phyloP scores from a whole-genome alignment of 1,284 basidiomycete species.

The Ceratorhiza oryzae-sativae region DNA sequence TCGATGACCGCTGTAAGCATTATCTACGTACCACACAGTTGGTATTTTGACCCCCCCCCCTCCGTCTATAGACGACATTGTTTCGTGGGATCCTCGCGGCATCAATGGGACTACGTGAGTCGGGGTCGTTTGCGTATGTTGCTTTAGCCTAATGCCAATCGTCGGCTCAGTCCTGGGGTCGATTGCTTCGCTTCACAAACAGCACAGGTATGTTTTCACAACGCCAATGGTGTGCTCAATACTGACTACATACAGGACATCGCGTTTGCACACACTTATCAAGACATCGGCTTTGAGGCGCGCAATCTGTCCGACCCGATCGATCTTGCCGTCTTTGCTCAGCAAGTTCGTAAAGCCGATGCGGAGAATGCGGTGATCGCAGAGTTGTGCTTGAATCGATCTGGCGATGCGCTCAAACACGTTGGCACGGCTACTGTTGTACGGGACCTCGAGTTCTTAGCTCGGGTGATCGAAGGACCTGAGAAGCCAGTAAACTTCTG shows the following conservation, averaged over 20 bases:
- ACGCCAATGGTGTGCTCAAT: background rate
- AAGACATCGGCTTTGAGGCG: conserved; percentile 44
- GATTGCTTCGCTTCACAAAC: conserved; percentile 47
- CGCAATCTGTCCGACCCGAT: conserved; percentile 45
- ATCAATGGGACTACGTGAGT: conserved; percentile 47
- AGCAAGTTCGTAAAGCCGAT: conserved; percentile 44
- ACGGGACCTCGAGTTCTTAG: conserved; percentile 46
- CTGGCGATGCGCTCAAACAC: conserved; percentile 45
- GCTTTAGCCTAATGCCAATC: background rate
- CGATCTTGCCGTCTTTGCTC: conserved; percentile 43
- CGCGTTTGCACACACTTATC: conserved; percentile 44
- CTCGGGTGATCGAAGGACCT: conserved; percentile 44
- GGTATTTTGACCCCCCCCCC: background rate
- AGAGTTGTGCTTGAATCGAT: conserved; percentile 44
- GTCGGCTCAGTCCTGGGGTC: conserved; percentile 44
- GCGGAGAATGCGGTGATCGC: conserved; percentile 45
- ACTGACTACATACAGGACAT: conserved; percentile 40
- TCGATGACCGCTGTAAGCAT: conserved; percentile 45
- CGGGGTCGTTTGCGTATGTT: background rate
- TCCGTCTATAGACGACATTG: conserved; percentile 41
- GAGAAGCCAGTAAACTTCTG: conserved; percentile 45
- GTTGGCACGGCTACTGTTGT: conserved; percentile 48
- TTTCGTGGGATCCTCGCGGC: conserved; percentile 48
- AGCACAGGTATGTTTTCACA: conserved; percentile 40
- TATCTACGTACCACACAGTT: conserved; percentile 41